These are phyloP conservation scores for Blastocystis sp. DNA, from an alignment of 352 stramenopile genomes.

Conservation along the genomic window DNA sequence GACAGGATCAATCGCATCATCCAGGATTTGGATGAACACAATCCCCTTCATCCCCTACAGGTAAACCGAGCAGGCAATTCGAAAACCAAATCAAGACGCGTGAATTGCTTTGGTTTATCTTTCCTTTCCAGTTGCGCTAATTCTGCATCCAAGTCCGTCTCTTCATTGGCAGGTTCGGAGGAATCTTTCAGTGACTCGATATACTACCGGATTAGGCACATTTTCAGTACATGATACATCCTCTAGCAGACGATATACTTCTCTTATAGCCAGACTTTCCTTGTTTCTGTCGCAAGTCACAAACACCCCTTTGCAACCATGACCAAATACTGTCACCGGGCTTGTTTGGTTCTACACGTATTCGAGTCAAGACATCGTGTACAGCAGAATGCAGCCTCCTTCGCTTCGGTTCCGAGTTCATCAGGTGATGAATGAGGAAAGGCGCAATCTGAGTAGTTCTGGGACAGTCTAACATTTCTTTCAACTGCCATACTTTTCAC, in stretches of 20 bases:
- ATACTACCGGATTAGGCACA: not conserved
- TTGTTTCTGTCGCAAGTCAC: constrained; percentile 53
- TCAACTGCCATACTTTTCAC: too few species aligned
- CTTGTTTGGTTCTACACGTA: constrained; percentile 2
- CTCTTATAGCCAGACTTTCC: constrained; percentile 2
- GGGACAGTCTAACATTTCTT: too few species aligned
- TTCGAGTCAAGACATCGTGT: not conserved
- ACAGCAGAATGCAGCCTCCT: constrained; percentile 3
- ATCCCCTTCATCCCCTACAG: constrained; percentile 57
- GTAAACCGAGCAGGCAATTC: not conserved
- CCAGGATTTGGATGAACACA: constrained; percentile 36
- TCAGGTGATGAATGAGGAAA: not conserved
- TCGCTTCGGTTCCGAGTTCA: not conserved
- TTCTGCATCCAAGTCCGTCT: constrained; percentile 34
- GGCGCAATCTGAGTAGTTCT: not conserved
- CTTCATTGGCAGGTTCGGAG: not conserved
- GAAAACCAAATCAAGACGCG: constrained; percentile 20
- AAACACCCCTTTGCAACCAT: constrained; percentile 56
- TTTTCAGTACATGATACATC: not conserved
- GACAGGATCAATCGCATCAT: constrained; percentile 14
- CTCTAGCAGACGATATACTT: constrained; percentile 55
- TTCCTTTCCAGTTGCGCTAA: constrained; percentile 44
- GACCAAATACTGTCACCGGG: constrained; percentile 29
- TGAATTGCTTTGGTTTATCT: not conserved
- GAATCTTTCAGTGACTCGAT: not conserved